These are phyloP conservation scores for Ophiosphaerella korrae DNA, from an alignment of 2,329 filamentous ascomycete genomes.

Conservation along the genomic window DNA sequence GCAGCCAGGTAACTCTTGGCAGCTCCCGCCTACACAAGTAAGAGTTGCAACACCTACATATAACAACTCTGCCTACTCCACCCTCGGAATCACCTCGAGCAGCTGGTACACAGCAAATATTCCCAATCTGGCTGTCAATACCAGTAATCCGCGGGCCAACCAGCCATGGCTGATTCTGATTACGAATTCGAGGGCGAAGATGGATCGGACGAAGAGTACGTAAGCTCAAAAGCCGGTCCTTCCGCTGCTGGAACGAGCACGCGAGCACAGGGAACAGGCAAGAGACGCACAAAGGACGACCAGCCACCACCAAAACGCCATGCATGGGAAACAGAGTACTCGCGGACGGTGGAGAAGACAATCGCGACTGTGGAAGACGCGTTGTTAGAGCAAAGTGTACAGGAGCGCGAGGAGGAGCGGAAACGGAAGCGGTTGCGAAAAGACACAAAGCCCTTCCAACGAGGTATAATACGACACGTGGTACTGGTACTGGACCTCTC, in stretches of 20 bases:
- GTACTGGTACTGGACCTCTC: conserved; percentile 91
- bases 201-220: conserved; percentile 67
- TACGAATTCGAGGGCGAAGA: conserved; percentile 70
- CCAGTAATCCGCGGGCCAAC: neutral
- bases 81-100: neutral
- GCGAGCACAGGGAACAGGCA: conserved; percentile 28
- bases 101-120: neutral
- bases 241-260: conserved; percentile 19
- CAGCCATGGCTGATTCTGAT: conserved; percentile 73
- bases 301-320: conserved; percentile 47
- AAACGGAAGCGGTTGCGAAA: conserved; percentile 81
- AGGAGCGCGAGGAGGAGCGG: conserved; percentile 77
- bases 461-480: conserved; percentile 96
- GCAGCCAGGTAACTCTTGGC: neutral
- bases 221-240: conserved; percentile 44
- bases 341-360: conserved; percentile 67
- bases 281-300: conserved; percentile 18
- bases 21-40: conserved; percentile 4
- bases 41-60: no score
- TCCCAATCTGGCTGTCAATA: neutral
- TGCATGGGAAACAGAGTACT: conserved; percentile 54
- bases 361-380: conserved; percentile 64
- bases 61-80: neutral
- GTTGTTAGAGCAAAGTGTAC: conserved; percentile 72
- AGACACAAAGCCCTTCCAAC: conserved; percentile 93